Evolutionary conservation across 2,329 filamentous ascomycete species (phyloP).

Genomic region (Conoideocrella luteorostrata): DNA sequence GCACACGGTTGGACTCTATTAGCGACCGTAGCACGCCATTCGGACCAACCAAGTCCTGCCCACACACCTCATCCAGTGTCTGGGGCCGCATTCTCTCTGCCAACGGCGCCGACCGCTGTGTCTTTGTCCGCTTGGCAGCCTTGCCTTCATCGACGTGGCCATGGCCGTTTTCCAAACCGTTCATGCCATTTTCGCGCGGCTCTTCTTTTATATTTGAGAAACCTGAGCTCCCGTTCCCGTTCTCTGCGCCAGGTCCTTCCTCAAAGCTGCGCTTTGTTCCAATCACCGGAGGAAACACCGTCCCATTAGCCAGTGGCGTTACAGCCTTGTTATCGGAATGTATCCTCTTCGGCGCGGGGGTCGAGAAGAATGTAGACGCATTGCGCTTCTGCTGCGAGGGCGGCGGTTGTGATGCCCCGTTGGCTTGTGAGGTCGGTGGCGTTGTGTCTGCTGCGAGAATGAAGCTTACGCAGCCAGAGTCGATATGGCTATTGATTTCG

Average conservation of each 20-base stretch:
- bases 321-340: conserved; percentile 22
- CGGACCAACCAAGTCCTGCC: conserved; percentile 84
- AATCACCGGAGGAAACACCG: conserved; percentile 19
- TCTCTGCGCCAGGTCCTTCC: conserved; percentile 41
- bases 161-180: conserved; percentile 9
- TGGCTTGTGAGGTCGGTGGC: conserved; percentile 21
- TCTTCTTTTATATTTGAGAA: conserved; percentile 2
- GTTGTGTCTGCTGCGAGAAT: conserved; percentile 50
- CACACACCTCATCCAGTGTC: conserved; percentile 77
- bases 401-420: conserved; percentile 3
- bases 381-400: conserved; percentile 44
- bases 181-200: conserved; percentile 3
- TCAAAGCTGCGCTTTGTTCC: conserved; percentile 48
- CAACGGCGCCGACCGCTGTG: conserved; percentile 68
- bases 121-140: conserved; percentile 59
- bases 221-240: conserved; percentile 3
- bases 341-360: conserved; percentile 51
- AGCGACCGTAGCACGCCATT: conserved; percentile 78
- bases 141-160: conserved; percentile 6
- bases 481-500: conserved; percentile 86
- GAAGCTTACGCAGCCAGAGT: conserved; percentile 69
- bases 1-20: conserved; percentile 78
- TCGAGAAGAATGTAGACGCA: conserved; percentile 55
- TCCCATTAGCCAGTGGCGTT: conserved; percentile 28
- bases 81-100: conserved; percentile 90